Base-by-base conservation (phyloP, 305 asterid genomes). In the Rubia tinctorum region DNA sequence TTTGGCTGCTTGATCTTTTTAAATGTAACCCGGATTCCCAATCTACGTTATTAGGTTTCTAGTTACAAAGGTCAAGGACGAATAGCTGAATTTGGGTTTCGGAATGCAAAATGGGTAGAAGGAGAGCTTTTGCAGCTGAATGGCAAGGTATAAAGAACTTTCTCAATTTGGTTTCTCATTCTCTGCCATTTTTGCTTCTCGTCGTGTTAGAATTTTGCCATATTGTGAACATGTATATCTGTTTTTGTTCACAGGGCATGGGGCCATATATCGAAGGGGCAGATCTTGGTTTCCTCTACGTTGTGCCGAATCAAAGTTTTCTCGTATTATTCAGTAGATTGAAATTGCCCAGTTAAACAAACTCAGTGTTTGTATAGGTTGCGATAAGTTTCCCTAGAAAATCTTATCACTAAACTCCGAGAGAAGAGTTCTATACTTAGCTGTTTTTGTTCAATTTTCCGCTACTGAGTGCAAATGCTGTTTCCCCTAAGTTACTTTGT, bases 41-140 rank as follows among this genome's bases (percentile, higher is more conserved):
- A 61, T 61, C 5, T 43, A 10, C 64, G 75, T 68, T 42, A 20
- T 75, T 63, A 89, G 98, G 87, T 86, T 78, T 92, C 96, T 56
- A 89, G 96, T 77, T 92, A 89, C 88, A 89, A 76, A 78, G 99
- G 98, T 75, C 96, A 95, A 81, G 99, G 99, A 79, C 87, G 97
- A 79, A 88, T 92, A 22, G 98, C 97, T 39, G 96, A 95, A 73
- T 85, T 84, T 20, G 98, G 99, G 77, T 90, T 89, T 86, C 76
- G 77, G 80, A 90, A 91, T 67, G 92, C 96, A 25, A 89, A 83
- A 82, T 95, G 98, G 99, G 97, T 95, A 9, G 96, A 92, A 78
- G 99, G 98, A 0, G 98, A 92, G 81, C 95, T 95, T 80, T 85
- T 95, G 73, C 95, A 95, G 82, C 88, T 95, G 55, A 90, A 88